Evolutionary conservation across 108 stramenopile species (phyloP).

Genomic region (Nitzschia palea): DNA sequence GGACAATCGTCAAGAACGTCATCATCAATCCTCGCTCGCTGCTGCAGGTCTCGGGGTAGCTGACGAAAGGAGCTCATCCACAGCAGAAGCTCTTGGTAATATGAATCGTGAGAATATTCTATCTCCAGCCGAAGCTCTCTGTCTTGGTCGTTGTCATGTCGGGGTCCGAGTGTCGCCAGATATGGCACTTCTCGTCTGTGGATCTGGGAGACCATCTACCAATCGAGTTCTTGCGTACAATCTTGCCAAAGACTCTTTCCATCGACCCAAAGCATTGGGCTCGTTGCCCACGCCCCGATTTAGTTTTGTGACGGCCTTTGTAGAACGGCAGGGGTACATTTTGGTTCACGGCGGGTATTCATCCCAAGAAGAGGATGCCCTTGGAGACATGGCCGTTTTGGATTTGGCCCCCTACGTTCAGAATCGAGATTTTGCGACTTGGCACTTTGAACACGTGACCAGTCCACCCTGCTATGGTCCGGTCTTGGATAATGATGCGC

Average conservation of each 20-base stretch:
- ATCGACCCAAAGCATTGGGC: slow-evolving; percentile 31
- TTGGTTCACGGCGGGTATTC: slow-evolving; percentile 61
- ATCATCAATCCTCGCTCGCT: not conserved
- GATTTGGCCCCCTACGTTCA: slow-evolving; percentile 26
- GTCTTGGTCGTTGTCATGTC: slow-evolving; percentile 60
- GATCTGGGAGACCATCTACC: slow-evolving; percentile 52
- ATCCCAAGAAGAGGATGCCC: slow-evolving; percentile 22
- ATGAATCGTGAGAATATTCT: too few relatives aligned
- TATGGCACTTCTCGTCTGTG: slow-evolving; percentile 50
- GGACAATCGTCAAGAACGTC: slow-evolving; percentile 3
- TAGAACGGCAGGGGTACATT: slow-evolving; percentile 49
- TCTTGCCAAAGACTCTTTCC: slow-evolving; percentile 38
- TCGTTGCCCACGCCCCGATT: slow-evolving; percentile 48
- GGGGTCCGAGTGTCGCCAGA: slow-evolving; percentile 46
- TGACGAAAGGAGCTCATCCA: not conserved
- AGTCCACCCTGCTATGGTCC: not conserved
- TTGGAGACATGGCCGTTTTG: slow-evolving; percentile 18
- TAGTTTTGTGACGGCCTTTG: slow-evolving; percentile 33
- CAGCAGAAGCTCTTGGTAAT: too few relatives aligned
- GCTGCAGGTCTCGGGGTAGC: too few relatives aligned
- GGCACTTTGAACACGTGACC: not conserved
- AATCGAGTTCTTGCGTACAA: slow-evolving; percentile 57
- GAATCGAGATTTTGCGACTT: slow-evolving; percentile 12
- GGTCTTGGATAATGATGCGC: slow-evolving; percentile 14
- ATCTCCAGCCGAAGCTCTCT: slow-evolving; percentile 40